Base-by-base conservation (phyloP, 2,329 filamentous ascomycete species). In the Fusarium dimerum region DNA sequence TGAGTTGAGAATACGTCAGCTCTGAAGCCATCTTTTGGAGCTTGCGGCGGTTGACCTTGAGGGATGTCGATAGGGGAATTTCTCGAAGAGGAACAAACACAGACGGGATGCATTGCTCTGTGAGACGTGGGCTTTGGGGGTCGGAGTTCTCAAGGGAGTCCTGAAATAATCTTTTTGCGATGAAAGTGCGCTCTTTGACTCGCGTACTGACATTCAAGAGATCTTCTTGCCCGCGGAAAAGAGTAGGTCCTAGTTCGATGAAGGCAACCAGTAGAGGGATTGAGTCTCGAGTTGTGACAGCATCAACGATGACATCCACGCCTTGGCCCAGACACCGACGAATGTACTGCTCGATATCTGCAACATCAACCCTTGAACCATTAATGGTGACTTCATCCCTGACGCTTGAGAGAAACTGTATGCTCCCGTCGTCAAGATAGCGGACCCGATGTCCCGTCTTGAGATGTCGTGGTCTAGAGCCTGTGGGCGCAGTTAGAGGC, bases 371-470 rank as follows among this genome's bases (percentile, higher is more conserved):
- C 0, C 62, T 63, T 5, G 68, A 72, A 1, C 76, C 75, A 15
- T 72, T 68, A 10, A 75, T 64, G 3, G 72, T 64, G 3, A 73
- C 60, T 5, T 77, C 74, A 12, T 79, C 77, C 0, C 72, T 68
- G 29, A 73, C 71, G 40, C 70, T 74, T 0, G 72, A 73, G 30
- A 81, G 68, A 53, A 81, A 78, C 48, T 80, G 75, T 34, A 82
- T 71, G 51, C 76, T 67, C 0, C 79, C 79, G 2, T 73, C 69
- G 38, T 79, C 76, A 13, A 75, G 71, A 53, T 80, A 79, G 2
- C 79, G 74, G 1, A 77, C 79, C 0, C 72, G 71, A 54, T 82
- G 78, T 0, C 78, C 78, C 0, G 79, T 82, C 63, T 79, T 80
- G 47, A 81, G 70, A 47, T 76, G 75, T 1, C 73, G 68, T 59